phyloP scores from a whole-genome alignment of 2,329 filamentous ascomycete genomes.

The Microthyrium microscopicum region DNA sequence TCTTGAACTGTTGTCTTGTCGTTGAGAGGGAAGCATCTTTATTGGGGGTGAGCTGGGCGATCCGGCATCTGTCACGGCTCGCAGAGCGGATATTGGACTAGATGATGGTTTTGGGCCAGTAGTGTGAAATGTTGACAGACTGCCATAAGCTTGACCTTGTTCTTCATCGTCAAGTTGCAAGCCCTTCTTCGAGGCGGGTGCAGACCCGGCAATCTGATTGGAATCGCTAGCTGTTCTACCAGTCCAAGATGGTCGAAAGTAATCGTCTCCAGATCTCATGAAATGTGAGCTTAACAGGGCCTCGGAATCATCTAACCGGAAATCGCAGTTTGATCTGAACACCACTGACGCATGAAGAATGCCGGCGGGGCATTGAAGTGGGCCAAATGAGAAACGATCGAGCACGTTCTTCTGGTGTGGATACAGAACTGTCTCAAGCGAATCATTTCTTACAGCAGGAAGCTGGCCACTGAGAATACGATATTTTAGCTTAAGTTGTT shows the following conservation, averaged over 20 bases:
- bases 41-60: conserved; percentile 36
- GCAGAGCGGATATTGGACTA: conserved; percentile 38
- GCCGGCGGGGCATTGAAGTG: conserved; percentile 74
- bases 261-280: conserved; percentile 77
- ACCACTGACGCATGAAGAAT: conserved; percentile 65
- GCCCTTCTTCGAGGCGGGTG: conserved; percentile 42
- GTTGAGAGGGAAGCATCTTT: conserved; percentile 30
- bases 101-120: conserved; percentile 61
- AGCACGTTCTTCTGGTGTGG: conserved; percentile 42
- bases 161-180: conserved; percentile 35
- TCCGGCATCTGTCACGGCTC: conserved; percentile 11
- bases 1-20: conserved; percentile 30
- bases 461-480: conserved; percentile 52
- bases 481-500: conserved; percentile 67
- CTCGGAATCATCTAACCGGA: conserved; percentile 82
- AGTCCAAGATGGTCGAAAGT: conserved; percentile 64
- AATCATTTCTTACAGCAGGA: conserved; percentile 27
- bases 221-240: conserved; percentile 28
- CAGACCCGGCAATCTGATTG: conserved; percentile 49
- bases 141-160: conserved; percentile 69
- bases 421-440: conserved; percentile 53
- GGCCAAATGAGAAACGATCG: conserved; percentile 64
- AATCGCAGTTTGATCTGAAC: conserved; percentile 78
- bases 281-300: conserved; percentile 82
- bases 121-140: conserved; percentile 70